Evolutionary conservation across 805 yeast species (phyloP), one percentile per base, ranked within the genome.

Genomic region (Wickerhamomyces chambardii): DNA sequence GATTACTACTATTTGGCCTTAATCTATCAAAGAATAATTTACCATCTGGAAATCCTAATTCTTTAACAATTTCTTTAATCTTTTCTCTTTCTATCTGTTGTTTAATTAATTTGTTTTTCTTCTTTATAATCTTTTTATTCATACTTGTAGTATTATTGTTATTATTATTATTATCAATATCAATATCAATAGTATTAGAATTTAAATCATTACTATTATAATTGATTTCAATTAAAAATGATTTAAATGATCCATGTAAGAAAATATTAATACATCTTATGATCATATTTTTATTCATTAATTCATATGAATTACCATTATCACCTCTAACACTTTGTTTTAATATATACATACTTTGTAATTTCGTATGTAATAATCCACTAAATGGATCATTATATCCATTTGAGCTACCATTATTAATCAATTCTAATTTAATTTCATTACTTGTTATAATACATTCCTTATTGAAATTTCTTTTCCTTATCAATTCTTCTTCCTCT

Each of bases 291-390:
- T 54, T 50, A 19, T 55, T 52, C 25, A 66, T 69, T 3, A 82
- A 48, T 40, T 72, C 70, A 48, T 78, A 84, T 5, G 73, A 70
- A 35, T 69, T 68, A 0, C 95, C 95, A 9, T 82, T 80, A 40
- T 82, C 89, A 2, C 90, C 92, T 46, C 74, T 71, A 33, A 83
- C 68, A 9, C 71, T 63, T 53, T 84, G 95, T 40, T 84, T 63
- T 30, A 73, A 64, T 0, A 65, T 58, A 95, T 95, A 84, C 34
- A 79, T 51, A 42, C 84, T 73, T 50, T 76, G 81, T 36, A 84
- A 54, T 47, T 81, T 79, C 24, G 67, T 66, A 16, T 61, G 61
- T 2, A 79, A 52, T 30, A 84, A 64, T 27, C 54, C 50, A 34
- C 77, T 84, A 46, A 82, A 70, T 18, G 70, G 64, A 39, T 78